These are phyloP conservation scores for Ricinus communis DNA, from an alignment of 345 rosid species.

Conservation along the genomic window DNA sequence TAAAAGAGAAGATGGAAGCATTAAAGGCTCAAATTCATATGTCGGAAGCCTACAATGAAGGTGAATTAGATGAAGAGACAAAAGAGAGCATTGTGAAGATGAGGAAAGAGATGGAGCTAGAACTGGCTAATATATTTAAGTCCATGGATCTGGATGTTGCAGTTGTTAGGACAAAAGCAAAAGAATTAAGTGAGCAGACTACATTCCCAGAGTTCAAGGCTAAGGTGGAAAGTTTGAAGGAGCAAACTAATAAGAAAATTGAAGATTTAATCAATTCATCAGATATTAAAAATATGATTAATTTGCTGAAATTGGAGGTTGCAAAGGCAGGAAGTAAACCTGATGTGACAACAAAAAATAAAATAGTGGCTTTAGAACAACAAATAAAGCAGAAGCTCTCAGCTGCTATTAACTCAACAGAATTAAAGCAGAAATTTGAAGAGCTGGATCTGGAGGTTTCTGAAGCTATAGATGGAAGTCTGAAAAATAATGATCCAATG, in stretches of 20 bases:
- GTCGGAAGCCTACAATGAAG: conserved; percentile 53
- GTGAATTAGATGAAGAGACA: conserved; percentile 51
- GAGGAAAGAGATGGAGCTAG: conserved; percentile 54
- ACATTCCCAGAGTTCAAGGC: conserved; percentile 35
- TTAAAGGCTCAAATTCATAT: conserved; percentile 49
- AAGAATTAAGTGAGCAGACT: conserved; percentile 35
- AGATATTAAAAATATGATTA: conserved; percentile 59
- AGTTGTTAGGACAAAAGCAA: conserved; percentile 37
- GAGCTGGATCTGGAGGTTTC: conserved; percentile 48
- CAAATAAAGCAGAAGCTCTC: conserved; percentile 62
- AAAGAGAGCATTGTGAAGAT: conserved; percentile 49
- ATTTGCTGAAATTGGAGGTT: conserved; percentile 60
- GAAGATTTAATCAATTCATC: conserved; percentile 48
- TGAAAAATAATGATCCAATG: conserved; percentile 22
- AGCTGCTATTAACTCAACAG: conserved; percentile 51
- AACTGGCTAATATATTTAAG: conserved; percentile 45
- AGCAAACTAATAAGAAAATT: conserved; percentile 54
- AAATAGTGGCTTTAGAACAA: conserved; percentile 55
- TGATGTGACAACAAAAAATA: conserved; percentile 38
- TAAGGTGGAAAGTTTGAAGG: conserved; percentile 48
- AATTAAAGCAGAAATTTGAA: conserved; percentile 55
- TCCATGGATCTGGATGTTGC: conserved; percentile 63
- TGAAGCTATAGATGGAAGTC: conserved; percentile 44
- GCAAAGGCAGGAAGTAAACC: conserved; percentile 57
- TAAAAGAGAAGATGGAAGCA: conserved; percentile 65